Percentiles rank a stretch among this genome's conserved stretches.
Evolutionary conservation across 1,139 yeast genomes (phyloP).

Genomic region (Debaryomyces coudertii): DNA sequence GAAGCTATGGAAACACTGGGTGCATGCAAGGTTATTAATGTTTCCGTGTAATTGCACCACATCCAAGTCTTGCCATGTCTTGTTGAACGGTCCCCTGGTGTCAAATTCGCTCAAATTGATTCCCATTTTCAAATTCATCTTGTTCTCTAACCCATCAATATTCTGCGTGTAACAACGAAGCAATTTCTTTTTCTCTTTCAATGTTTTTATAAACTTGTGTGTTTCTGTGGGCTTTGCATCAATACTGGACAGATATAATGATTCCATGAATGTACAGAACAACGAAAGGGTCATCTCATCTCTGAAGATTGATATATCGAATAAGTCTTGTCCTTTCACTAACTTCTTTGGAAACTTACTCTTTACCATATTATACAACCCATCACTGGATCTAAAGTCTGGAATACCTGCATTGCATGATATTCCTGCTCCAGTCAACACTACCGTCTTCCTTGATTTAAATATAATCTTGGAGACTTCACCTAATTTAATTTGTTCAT

Average conservation of each 20-base stretch:
- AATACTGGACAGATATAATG: slow-evolving; percentile 63
- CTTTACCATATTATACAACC: slow-evolving; percentile 77
- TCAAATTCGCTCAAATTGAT: slow-evolving; percentile 37
- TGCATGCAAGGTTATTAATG: slow-evolving; percentile 72
- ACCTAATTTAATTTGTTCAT: slow-evolving; percentile 28
- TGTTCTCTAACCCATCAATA: slow-evolving; percentile 53
- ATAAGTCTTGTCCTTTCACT: slow-evolving; percentile 84
- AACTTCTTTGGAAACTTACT: slow-evolving; percentile 61
- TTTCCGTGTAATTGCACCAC: slow-evolving; percentile 93
- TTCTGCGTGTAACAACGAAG: slow-evolving; percentile 85
- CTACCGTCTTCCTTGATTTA: slow-evolving; percentile 54
- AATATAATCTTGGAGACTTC: slow-evolving; percentile 47
- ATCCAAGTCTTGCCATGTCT: slow-evolving; percentile 64
- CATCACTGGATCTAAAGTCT: slow-evolving; percentile 84
- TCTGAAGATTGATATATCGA: slow-evolving; percentile 81
- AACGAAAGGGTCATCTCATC: slow-evolving; percentile 62
- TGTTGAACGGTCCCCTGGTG: slow-evolving; percentile 29
- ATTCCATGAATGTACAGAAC: slow-evolving; percentile 83
- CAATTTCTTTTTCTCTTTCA: slow-evolving; percentile 68
- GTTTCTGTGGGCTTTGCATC: slow-evolving; percentile 81
- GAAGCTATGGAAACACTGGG: slow-evolving; percentile 60
- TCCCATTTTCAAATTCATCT: slow-evolving; percentile 49
- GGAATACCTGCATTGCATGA: slow-evolving; percentile 97
- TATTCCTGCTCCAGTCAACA: slow-evolving; percentile 92
- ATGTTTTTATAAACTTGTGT: slow-evolving; percentile 70